phyloP scores from a whole-genome alignment of 2,329 filamentous ascomycete species.

The Phoma sp. region DNA sequence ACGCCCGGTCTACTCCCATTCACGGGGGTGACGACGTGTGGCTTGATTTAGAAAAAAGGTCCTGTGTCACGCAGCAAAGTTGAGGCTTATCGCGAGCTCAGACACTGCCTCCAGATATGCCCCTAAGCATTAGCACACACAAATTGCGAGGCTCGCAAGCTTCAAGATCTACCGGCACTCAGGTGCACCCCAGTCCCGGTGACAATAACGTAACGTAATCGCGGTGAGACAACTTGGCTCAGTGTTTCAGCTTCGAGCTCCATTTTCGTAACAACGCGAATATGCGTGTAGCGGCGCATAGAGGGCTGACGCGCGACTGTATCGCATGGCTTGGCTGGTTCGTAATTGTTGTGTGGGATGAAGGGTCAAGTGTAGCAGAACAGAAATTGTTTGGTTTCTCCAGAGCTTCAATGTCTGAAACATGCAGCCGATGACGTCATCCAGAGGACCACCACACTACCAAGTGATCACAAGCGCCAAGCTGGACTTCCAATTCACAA shows the following conservation, averaged over 20 bases:
- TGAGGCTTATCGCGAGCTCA: conserved; percentile 60
- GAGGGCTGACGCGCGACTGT: conserved; percentile 47
- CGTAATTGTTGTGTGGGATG: conserved; percentile 43
- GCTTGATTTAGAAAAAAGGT: conserved; percentile 44
- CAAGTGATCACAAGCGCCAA: too few species aligned
- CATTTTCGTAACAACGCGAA: conserved; percentile 52
- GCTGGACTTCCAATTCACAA: neutral
- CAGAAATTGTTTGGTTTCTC: conserved; percentile 52
- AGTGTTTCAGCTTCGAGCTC: conserved; percentile 52
- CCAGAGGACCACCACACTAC: neutral
- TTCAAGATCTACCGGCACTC: conserved; percentile 49
- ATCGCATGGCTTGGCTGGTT: conserved; percentile 34
- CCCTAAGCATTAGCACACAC: conserved; percentile 55
- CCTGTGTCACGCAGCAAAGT: conserved; percentile 55
- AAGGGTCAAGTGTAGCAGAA: conserved; percentile 49
- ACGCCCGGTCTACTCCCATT: conserved; percentile 52
- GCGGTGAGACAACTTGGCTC: conserved; percentile 45
- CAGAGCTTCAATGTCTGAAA: conserved; percentile 55
- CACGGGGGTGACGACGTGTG: conserved; percentile 38
- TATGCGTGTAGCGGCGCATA: conserved; percentile 57
- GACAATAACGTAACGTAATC: conserved; percentile 54
- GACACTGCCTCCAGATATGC: conserved; percentile 57
- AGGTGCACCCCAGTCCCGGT: conserved; percentile 57
- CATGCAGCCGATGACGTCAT: conserved; percentile 35
- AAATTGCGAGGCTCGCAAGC: conserved; percentile 53